phyloP scores from a whole-genome alignment of 108 stramenopile genomes.

The Conticribra guillardii region DNA sequence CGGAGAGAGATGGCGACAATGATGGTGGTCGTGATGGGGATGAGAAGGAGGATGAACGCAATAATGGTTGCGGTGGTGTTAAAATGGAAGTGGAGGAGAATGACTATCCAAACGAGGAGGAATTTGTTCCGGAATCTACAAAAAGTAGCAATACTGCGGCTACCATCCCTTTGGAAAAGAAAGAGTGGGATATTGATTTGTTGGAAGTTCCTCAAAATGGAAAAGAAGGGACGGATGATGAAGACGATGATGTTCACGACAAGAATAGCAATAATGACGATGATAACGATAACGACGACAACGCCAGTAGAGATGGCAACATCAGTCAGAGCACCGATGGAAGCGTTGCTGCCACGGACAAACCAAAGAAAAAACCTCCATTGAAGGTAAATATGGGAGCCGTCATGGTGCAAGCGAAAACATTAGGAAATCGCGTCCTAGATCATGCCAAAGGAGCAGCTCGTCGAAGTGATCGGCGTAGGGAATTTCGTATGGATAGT shows the following conservation, averaged over 20 bases:
- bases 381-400: conserved; percentile 62
- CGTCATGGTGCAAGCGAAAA: conserved; percentile 64
- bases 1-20: conserved; percentile 6
- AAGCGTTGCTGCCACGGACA: conserved; percentile 6
- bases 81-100: too few species aligned
- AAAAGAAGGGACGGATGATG: conserved; percentile 1
- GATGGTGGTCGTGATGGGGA: too few species aligned
- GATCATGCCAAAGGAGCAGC: conserved; percentile 60
- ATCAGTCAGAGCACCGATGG: neutral
- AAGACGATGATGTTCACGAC: neutral
- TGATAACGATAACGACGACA: neutral
- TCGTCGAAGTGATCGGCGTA: conserved; percentile 49
- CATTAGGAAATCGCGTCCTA: conserved; percentile 58
- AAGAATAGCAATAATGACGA: conserved; percentile 4
- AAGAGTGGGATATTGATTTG: conserved; percentile 40
- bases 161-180: neutral
- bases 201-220: conserved; percentile 67
- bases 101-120: too few species aligned
- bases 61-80: too few species aligned
- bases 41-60: too few species aligned
- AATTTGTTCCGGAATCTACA: too few species aligned
- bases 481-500: conserved; percentile 62
- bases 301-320: neutral
- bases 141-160: too few species aligned
- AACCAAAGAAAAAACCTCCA: conserved; percentile 5